Evolutionary conservation across 164 flowering plant species (phyloP).

Genomic region (Tetracentron sinense): DNA sequence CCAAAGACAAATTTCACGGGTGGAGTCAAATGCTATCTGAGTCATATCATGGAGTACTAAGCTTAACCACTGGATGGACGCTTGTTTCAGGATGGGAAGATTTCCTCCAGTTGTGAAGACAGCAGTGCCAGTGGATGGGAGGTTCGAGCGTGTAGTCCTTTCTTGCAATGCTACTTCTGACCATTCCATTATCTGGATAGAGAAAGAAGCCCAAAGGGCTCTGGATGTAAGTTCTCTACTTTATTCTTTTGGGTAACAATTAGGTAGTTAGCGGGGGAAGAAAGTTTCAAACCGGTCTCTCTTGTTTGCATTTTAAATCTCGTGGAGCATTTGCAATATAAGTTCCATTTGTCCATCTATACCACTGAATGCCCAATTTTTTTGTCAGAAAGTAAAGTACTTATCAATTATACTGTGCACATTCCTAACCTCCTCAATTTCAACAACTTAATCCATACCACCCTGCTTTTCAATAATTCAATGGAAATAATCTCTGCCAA

Average conservation of each 20-base stretch:
- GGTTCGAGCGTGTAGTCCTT: conserved; percentile 67
- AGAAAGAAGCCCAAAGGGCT: conserved; percentile 64
- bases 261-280: no score
- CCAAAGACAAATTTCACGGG: no score
- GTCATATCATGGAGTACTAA: not conserved
- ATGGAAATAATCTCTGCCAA: not conserved
- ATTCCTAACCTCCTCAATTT: not conserved
- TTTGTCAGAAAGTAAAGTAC: no score
- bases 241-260: not conserved
- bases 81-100: conserved; percentile 48
- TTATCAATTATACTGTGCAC: no score
- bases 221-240: conserved; percentile 46
- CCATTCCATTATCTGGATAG: conserved; percentile 67
- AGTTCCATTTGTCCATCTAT: not conserved
- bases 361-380: not conserved
- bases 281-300: not conserved
- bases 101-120: conserved; percentile 64
- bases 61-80: not conserved
- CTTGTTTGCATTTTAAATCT: not conserved
- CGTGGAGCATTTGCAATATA: no score
- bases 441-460: no score
- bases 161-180: conserved; percentile 69
- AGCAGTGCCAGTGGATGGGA: conserved; percentile 77
- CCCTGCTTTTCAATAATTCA: not conserved
- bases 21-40: not conserved